These are phyloP conservation scores for Boletus sp. DNA, from an alignment of 1,284 basidiomycete species.

Conservation along the genomic window DNA sequence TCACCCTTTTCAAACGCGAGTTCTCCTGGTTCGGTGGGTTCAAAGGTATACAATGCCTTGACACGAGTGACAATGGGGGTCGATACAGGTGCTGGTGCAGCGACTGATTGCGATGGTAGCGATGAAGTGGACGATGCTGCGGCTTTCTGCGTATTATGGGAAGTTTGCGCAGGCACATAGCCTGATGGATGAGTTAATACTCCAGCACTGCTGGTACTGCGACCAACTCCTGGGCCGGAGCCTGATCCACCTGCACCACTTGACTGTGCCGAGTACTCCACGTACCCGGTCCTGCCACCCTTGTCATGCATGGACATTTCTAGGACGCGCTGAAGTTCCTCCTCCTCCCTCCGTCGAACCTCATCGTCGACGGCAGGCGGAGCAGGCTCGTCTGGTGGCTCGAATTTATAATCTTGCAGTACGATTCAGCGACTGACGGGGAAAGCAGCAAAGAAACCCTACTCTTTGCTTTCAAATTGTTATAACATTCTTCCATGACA, in stretches of 20 bases:
- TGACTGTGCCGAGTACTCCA: slow-evolving; percentile 38
- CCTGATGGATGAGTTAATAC: slow-evolving; percentile 40
- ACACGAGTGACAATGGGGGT: slow-evolving; percentile 72
- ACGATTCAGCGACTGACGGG: slow-evolving; percentile 3
- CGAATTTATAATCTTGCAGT: slow-evolving; percentile 67
- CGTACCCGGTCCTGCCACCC: slow-evolving; percentile 66
- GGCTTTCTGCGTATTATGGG: slow-evolving; percentile 31
- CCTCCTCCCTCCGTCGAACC: slow-evolving; percentile 79
- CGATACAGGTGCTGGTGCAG: slow-evolving; percentile 19
- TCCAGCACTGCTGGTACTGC: slow-evolving; percentile 9
- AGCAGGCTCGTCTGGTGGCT: slow-evolving; percentile 58
- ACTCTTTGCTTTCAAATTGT: slow-evolving; percentile 82
- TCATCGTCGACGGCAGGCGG: slow-evolving; percentile 75
- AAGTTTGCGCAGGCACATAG: slow-evolving; percentile 43
- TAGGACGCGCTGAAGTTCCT: slow-evolving; percentile 86
- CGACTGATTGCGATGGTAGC: slow-evolving; percentile 17
- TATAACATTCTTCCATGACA: slow-evolving; percentile 89
- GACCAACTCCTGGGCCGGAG: slow-evolving; percentile 9
- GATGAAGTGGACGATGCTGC: slow-evolving; percentile 28
- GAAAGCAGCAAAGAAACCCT: slow-evolving; percentile 8
- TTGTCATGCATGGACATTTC: slow-evolving; percentile 88
- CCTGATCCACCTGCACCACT: slow-evolving; percentile 41
- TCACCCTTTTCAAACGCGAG: slow-evolving; percentile 92
- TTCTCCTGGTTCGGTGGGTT: slow-evolving; percentile 87
- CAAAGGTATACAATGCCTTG: slow-evolving; percentile 87